These are phyloP conservation scores for Panicum hallii DNA, from an alignment of 202 grass and related monocot species.

Conservation along the genomic window DNA sequence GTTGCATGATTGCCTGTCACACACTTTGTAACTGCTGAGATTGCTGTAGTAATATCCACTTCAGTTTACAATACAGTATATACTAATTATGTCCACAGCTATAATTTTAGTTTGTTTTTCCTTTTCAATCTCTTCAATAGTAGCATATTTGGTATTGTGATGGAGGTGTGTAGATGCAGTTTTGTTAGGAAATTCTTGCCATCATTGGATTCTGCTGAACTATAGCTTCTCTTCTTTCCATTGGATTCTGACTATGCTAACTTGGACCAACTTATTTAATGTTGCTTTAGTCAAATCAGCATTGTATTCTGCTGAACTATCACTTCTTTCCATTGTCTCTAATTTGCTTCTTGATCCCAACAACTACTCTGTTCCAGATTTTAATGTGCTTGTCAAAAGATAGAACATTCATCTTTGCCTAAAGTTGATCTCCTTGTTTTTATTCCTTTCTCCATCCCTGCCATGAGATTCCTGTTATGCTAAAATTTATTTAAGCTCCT, in stretches of 20 bases:
- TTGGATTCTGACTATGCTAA: slow-evolving; percentile 20
- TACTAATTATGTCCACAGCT: slow-evolving; percentile 17
- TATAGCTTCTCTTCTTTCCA: too few relatives aligned
- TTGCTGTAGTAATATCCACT: slow-evolving; percentile 25
- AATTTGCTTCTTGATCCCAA: slow-evolving; percentile 11
- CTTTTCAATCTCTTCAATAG: neutral
- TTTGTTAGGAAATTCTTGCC: neutral
- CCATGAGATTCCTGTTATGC: neutral
- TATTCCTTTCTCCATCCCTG: neutral
- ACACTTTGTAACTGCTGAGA: slow-evolving; percentile 4
- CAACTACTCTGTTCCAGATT: slow-evolving; percentile 21
- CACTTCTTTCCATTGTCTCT: slow-evolving; percentile 6
- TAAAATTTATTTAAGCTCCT: slow-evolving; percentile 21
- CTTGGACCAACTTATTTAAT: slow-evolving; percentile 15
- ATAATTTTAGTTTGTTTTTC: neutral
- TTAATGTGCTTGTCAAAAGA: slow-evolving; percentile 14
- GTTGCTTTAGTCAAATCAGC: neutral
- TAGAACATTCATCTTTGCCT: slow-evolving; percentile 13
- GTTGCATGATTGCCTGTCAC: neutral
- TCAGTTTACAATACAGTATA: neutral
- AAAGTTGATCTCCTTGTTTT: slow-evolving; percentile 13
- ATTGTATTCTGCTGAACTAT: neutral
- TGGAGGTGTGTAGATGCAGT: neutral
- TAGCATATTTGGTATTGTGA: neutral
- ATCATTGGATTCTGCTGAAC: neutral